A percentile compares a stretch with the other conserved stretches of the same genome.
phyloP scores from a whole-genome alignment of 306 rosid genomes.

The Castanea crenata region DNA sequence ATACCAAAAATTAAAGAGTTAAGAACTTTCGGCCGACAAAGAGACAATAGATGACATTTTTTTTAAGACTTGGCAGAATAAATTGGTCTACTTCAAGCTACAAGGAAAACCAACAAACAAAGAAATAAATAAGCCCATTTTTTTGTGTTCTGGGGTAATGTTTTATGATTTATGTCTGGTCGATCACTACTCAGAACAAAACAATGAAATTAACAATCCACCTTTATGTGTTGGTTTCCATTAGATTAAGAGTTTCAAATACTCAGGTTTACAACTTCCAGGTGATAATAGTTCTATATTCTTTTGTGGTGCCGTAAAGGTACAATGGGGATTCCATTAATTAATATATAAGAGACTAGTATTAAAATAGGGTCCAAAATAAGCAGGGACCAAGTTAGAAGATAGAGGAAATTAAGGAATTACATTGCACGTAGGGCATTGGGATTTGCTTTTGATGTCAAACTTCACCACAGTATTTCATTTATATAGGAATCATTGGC shows the following conservation, averaged over 20 bases:
- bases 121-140: background rate
- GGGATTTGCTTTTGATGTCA: background rate
- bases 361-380: background rate
- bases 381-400: background rate
- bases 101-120: background rate
- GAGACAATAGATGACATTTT: slow-evolving; percentile 35
- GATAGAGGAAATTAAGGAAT: background rate
- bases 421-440: background rate
- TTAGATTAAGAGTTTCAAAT: slow-evolving; percentile 3
- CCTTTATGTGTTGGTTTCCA: background rate
- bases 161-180: slow-evolving; percentile 13
- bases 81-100: slow-evolving; percentile 4
- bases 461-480: background rate
- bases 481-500: background rate
- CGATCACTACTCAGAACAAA: background rate
- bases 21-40: slow-evolving; percentile 33
- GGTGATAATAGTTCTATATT: background rate
- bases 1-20: background rate
- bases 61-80: background rate
- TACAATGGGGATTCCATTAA: too few relatives aligned
- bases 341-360: too few relatives aligned
- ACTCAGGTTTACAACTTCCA: background rate
- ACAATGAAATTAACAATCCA: background rate
- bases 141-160: background rate
- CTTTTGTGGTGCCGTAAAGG: background rate